Evolutionary conservation across 441 rosid genomes (phyloP).

Genomic region (Gossypium davidsonii): DNA sequence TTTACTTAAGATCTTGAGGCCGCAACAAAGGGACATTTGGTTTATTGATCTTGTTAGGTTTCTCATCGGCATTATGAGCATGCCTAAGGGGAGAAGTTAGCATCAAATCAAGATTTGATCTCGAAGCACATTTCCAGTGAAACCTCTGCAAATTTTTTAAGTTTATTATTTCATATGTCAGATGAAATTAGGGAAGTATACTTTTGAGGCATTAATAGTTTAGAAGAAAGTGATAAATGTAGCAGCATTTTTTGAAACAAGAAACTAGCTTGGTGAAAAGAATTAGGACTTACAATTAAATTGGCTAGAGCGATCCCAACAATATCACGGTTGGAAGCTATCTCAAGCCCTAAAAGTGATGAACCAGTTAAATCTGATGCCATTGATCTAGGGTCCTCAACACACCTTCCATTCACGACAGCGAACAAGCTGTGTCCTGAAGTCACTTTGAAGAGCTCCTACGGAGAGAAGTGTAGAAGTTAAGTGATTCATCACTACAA

Average conservation of each 20-base stretch:
- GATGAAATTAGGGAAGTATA: neutral
- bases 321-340: constrained; percentile 72
- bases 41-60: constrained; percentile 33
- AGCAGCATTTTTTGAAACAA: neutral
- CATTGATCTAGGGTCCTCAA: constrained; percentile 77
- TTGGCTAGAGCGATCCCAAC: constrained; percentile 85
- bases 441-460: constrained; percentile 75
- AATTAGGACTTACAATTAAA: constrained; percentile 57
- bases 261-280: neutral
- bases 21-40: constrained; percentile 49
- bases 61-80: constrained; percentile 30
- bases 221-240: neutral
- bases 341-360: constrained; percentile 69
- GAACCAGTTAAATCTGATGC: constrained; percentile 80
- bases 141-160: constrained; percentile 51
- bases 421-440: constrained; percentile 82
- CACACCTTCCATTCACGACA: constrained; percentile 74
- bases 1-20: constrained; percentile 70
- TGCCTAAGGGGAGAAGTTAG: constrained; percentile 76
- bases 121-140: constrained; percentile 84
- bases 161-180: neutral
- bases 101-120: constrained; percentile 69
- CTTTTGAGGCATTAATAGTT: neutral
- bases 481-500: neutral
- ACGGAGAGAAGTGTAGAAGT: constrained; percentile 5